phyloP scores from a whole-genome alignment of 176 grass and related monocot genomes.

The Puya raimondii region DNA sequence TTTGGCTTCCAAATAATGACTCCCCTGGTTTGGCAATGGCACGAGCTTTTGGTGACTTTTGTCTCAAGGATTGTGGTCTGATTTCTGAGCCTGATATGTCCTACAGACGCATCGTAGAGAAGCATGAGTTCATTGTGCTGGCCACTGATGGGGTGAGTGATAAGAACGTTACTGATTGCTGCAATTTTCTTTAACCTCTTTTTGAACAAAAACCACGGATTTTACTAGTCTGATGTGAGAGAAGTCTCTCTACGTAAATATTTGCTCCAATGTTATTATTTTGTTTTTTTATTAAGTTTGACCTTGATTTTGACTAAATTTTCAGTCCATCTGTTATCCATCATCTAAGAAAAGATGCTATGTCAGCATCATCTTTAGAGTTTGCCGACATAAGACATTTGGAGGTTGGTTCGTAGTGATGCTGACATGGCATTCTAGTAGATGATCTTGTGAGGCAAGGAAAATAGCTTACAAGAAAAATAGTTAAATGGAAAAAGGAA shows the following conservation, averaged over 20 bases:
- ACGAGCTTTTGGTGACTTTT: conserved; percentile 75
- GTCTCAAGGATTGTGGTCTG: conserved; percentile 65
- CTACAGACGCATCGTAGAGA: conserved; percentile 38
- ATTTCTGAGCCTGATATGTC: conserved; percentile 63
- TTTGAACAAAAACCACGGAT: background rate
- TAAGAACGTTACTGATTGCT: conserved; percentile 3
- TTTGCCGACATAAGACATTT: no score
- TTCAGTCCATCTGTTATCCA: no score
- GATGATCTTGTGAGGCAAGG: no score
- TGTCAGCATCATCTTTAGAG: no score
- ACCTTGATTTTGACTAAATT: no score
- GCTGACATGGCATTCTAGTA: no score
- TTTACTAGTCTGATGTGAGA: no score
- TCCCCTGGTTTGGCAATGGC: conserved; percentile 65
- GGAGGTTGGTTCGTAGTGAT: no score
- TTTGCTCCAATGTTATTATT: background rate
- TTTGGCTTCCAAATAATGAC: conserved; percentile 60
- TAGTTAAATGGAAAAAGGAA: no score
- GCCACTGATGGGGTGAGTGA: conserved; percentile 66
- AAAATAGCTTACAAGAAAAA: no score
- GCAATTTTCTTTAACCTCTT: conserved; percentile 1
- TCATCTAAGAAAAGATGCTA: no score
- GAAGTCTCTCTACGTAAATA: no score
- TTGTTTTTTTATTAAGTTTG: background rate
- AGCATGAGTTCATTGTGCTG: conserved; percentile 64